Conservation (phyloP, 352 stramenopile genomes). For the Globisporangium echinulatum region DNA sequence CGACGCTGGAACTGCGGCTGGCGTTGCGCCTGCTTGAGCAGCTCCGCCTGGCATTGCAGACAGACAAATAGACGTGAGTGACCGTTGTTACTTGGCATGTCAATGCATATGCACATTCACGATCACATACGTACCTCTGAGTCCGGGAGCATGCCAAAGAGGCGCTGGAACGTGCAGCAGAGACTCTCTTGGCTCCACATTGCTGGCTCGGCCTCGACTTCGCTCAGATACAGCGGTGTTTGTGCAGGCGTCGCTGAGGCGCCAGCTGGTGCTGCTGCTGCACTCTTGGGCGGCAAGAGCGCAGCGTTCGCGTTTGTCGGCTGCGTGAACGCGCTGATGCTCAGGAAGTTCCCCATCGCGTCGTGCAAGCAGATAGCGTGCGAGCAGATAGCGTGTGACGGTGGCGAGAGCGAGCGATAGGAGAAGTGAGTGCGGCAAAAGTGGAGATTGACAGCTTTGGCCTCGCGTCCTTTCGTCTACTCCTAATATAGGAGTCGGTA, state of each 20-base stretch:
- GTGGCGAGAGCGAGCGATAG: no score
- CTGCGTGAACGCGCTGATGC: background rate
- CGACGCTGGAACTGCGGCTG: slow-evolving; percentile 24
- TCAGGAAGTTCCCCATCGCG: slow-evolving; percentile 11
- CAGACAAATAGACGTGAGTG: background rate
- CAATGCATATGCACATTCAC: background rate
- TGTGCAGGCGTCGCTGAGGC: slow-evolving; percentile 7
- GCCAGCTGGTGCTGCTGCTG: no score
- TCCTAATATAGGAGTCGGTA: no score
- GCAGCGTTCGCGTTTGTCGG: background rate
- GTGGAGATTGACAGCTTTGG: no score
- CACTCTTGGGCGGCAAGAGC: background rate
- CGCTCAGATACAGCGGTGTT: slow-evolving; percentile 36
- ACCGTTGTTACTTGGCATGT: slow-evolving; percentile 3
- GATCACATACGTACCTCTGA: slow-evolving; percentile 23
- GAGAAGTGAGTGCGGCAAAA: no score
- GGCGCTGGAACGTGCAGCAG: slow-evolving; percentile 47
- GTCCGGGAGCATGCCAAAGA: slow-evolving; percentile 51
- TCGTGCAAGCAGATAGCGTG: no score
- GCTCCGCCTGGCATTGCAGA: slow-evolving; percentile 19
- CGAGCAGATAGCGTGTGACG: no score
- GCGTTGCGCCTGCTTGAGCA: slow-evolving; percentile 36
- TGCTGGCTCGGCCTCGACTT: slow-evolving; percentile 38
- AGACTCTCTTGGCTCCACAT: slow-evolving; percentile 45
- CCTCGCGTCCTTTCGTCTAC: no score